A percentile compares a stretch with the other conserved stretches of the same genome.
Conservation (phyloP, 1,284 basidiomycete genomes). For the Puccinia triticina region DNA sequence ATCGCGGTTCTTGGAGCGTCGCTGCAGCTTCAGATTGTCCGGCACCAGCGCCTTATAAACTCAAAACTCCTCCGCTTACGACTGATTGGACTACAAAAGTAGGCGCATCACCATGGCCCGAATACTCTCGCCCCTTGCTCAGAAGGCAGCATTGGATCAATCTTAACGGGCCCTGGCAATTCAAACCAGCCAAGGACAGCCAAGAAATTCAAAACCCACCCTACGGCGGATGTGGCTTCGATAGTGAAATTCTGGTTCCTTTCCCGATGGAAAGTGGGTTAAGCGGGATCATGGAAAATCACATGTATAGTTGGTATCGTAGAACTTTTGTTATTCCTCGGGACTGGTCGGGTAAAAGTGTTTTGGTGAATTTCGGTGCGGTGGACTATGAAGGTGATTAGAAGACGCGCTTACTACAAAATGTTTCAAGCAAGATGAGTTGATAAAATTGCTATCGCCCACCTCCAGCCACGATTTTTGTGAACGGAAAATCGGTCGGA, state of each 20-base stretch:
- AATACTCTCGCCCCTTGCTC: slow-evolving; percentile 43
- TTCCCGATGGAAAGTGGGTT: slow-evolving; percentile 47
- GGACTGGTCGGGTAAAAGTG: slow-evolving; percentile 21
- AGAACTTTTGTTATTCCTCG: slow-evolving; percentile 28
- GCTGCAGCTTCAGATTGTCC: slow-evolving; percentile 4
- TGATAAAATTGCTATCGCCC: not conserved
- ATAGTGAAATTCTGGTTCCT: slow-evolving; percentile 33
- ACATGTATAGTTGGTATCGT: slow-evolving; percentile 40
- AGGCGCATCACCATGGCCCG: slow-evolving; percentile 36
- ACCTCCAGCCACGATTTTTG: slow-evolving; percentile 49
- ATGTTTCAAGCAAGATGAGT: too few relatives aligned
- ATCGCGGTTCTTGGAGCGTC: not conserved
- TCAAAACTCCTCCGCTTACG: slow-evolving; percentile 35
- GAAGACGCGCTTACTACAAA: not conserved
- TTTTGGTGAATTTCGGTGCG: slow-evolving; percentile 44
- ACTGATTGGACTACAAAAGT: slow-evolving; percentile 46
- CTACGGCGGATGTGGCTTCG: slow-evolving; percentile 22
- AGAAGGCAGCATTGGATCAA: slow-evolving; percentile 31
- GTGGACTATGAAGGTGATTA: slow-evolving; percentile 48
- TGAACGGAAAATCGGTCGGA: slow-evolving; percentile 49
- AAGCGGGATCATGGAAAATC: slow-evolving; percentile 48
- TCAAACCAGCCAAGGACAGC: slow-evolving; percentile 34
- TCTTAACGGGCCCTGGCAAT: slow-evolving; percentile 49
- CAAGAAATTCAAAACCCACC: slow-evolving; percentile 33
- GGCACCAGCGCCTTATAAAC: slow-evolving; percentile 12